Evolutionary conservation across 1,139 yeast genomes (phyloP).

Genomic region (Nakaseomyces delphensis): DNA sequence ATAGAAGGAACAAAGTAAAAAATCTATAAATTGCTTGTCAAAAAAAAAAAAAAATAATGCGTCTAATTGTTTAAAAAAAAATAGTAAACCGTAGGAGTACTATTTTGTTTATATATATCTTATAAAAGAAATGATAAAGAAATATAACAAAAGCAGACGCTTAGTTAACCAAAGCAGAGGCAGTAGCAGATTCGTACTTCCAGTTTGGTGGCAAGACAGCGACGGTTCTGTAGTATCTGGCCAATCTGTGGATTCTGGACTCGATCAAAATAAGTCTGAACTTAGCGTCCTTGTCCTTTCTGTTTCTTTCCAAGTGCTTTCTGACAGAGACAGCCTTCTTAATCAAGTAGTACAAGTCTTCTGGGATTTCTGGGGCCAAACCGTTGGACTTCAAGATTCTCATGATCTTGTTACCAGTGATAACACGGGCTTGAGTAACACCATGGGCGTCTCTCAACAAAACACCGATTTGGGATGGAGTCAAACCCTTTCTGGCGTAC

Average conservation of each 20-base stretch:
- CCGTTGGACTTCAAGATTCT: conserved; percentile 99
- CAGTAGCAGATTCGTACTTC: conserved; percentile 99
- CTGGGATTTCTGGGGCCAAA: conserved; percentile 99
- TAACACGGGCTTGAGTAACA: conserved; percentile 94
- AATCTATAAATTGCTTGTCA: too few species aligned
- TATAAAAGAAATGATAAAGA: not conserved
- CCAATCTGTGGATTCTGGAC: conserved; percentile 99
- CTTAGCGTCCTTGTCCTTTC: conserved; percentile 99
- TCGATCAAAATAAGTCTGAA: conserved; percentile 99
- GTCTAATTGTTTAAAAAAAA: too few species aligned
- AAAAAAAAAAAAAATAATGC: too few species aligned
- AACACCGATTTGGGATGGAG: conserved; percentile 99
- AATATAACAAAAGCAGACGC: conserved; percentile 5
- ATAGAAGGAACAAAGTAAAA: too few species aligned
- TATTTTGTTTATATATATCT: not conserved
- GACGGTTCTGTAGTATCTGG: conserved; percentile 99
- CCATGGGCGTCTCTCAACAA: conserved; percentile 99
- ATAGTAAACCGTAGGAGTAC: too few species aligned
- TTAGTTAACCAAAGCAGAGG: conserved; percentile 98
- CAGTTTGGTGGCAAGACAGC: conserved; percentile 99
- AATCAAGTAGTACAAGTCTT: conserved; percentile 97
- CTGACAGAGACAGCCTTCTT: conserved; percentile 99
- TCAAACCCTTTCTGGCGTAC: conserved; percentile 99
- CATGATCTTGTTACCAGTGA: conserved; percentile 99
- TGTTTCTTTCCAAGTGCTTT: conserved; percentile 99